A percentile compares a stretch with the other conserved stretches of the same genome.
These are phyloP conservation scores for Debaryomyces singareniensis DNA, from an alignment of 1,139 yeast genomes.

Conservation along the genomic window DNA sequence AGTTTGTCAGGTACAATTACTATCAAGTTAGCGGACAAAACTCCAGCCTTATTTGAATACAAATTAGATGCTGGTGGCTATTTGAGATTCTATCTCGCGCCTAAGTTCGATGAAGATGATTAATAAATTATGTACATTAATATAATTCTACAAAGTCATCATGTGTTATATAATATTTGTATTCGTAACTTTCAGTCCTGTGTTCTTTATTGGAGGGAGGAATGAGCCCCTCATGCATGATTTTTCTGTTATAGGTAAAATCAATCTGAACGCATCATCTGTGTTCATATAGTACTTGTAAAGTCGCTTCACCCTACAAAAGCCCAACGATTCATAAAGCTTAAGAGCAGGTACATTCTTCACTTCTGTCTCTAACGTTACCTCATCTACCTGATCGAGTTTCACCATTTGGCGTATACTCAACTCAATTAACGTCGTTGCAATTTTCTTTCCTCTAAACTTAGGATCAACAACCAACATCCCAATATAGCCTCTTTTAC, in stretches of 20 bases:
- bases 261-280: constrained; percentile 85
- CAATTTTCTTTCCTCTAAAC: constrained; percentile 76
- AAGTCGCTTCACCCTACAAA: constrained; percentile 72
- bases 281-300: constrained; percentile 84
- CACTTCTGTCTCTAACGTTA: constrained; percentile 88
- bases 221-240: constrained; percentile 28
- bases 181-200: not conserved
- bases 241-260: constrained; percentile 33
- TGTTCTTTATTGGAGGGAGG: constrained; percentile 12
- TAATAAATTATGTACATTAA: constrained; percentile 14
- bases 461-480: constrained; percentile 81
- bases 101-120: constrained; percentile 91
- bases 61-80: constrained; percentile 84
- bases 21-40: constrained; percentile 79
- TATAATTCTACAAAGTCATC: constrained; percentile 1
- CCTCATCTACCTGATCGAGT: constrained; percentile 67
- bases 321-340: constrained; percentile 83
- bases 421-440: constrained; percentile 58
- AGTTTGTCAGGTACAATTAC: constrained; percentile 71
- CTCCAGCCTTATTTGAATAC: constrained; percentile 93
- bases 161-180: constrained; percentile 1
- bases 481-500: constrained; percentile 86
- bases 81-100: constrained; percentile 93
- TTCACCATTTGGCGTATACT: constrained; percentile 63
- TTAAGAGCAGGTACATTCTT: constrained; percentile 69